Percentiles rank a stretch among this genome's conserved stretches.
Conservation (phyloP, 2,329 filamentous ascomycete genomes). For the Immersiporthe knoxdaviesiana region DNA sequence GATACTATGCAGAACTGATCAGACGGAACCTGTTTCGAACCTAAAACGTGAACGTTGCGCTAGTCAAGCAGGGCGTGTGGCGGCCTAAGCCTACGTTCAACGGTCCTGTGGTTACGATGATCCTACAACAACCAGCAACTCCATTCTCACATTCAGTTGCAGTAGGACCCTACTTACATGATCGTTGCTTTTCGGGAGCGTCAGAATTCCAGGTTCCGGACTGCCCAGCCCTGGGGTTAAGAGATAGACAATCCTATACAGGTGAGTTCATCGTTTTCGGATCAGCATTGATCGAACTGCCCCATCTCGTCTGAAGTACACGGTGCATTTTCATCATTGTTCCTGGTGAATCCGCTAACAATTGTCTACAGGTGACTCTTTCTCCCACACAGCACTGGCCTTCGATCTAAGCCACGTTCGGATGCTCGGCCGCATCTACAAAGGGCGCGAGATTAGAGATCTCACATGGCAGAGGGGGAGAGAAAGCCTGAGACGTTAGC, state of each 20-base stretch:
- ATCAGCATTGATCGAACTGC: constrained; percentile 11
- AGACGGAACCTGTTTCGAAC: constrained; percentile 27
- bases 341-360: background rate
- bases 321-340: no score
- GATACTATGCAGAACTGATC: constrained; percentile 15
- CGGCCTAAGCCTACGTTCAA: background rate
- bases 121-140: background rate
- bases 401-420: background rate
- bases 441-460: background rate
- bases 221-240: background rate
- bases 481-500: background rate
- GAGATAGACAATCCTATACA: background rate
- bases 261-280: background rate
- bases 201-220: background rate
- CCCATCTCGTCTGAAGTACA: background rate
- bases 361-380: background rate
- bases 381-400: background rate
- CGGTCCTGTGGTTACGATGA: background rate
- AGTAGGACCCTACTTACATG: background rate
- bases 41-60: constrained; percentile 15
- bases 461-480: background rate
- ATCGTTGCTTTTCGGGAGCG: background rate
- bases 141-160: background rate
- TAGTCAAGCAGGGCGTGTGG: background rate
- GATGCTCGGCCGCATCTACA: background rate